Conservation (phyloP, 1,284 basidiomycete species). For the Mycena citricolor region DNA sequence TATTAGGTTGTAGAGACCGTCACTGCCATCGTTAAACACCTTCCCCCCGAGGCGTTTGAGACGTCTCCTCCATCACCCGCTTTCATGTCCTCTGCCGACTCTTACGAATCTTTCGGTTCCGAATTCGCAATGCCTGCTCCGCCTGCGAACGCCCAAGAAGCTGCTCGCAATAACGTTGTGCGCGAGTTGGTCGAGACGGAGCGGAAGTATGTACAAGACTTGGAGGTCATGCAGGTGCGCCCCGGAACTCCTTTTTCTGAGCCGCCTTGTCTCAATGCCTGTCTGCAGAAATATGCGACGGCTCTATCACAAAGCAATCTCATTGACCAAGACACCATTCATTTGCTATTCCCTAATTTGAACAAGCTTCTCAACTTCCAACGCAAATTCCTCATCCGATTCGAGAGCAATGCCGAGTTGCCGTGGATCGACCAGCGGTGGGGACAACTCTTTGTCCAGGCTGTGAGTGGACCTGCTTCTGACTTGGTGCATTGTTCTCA, state of each 20-base stretch:
- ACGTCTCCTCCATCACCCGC: constrained; percentile 59
- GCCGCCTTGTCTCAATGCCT: too few relatives aligned
- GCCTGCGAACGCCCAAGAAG: constrained; percentile 58
- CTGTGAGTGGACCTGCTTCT: constrained; percentile 54
- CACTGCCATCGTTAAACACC: constrained; percentile 79
- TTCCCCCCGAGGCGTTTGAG: constrained; percentile 77
- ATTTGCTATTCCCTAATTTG: constrained; percentile 93
- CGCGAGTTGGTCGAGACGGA: constrained; percentile 92
- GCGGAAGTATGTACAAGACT: constrained; percentile 96
- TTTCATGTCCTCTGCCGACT: constrained; percentile 54
- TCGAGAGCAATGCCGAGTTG: constrained; percentile 83
- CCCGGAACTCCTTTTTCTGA: constrained; percentile 14
- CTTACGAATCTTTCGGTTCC: constrained; percentile 54
- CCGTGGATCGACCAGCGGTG: constrained; percentile 88
- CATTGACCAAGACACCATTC: constrained; percentile 92
- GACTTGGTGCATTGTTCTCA: constrained; percentile 38
- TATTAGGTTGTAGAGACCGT: constrained; percentile 88
- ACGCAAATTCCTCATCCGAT: constrained; percentile 91
- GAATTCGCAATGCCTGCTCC: constrained; percentile 40
- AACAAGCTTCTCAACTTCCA: constrained; percentile 97
- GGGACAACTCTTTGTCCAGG: constrained; percentile 82
- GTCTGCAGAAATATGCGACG: constrained; percentile 77
- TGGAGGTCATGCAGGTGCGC: constrained; percentile 93
- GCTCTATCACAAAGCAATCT: constrained; percentile 80
- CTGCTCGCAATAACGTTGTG: constrained; percentile 76